Evolutionary conservation across 2,329 filamentous ascomycete genomes (phyloP), one percentile per base, ranked within the genome.

Genomic region (Stemphylium beticola): DNA sequence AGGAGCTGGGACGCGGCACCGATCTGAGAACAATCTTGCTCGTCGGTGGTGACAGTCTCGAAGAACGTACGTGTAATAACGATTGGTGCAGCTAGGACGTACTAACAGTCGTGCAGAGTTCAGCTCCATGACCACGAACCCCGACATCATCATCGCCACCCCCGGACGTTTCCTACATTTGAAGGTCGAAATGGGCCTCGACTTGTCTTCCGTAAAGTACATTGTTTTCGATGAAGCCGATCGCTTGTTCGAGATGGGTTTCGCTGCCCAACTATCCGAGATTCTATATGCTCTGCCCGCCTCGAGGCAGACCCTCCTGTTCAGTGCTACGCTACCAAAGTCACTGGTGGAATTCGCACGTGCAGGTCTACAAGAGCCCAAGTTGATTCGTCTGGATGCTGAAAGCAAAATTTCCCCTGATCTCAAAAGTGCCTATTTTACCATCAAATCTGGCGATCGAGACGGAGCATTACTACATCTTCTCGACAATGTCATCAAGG

Each of bases 191-290:
- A 99, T 99, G 96, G 83, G 83, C 9, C 77, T 99, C 47, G 91
- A 97, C 69, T 79, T 99, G n/a, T 92, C 89, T 0, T 96, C 92
- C 4, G 88, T 99, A 57, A 85, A 87, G 65, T 99, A 99, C 69
- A 91, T 96, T 20, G 95, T 99, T 8, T 99, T 99, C 61, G 95
- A 99, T 73, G 95, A 99, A 76, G 95, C 95, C 1, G 95, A 99
- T 81, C 86, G 95, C 49, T 81, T 99, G 17, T 99, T 99, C 76
- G 95, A 99, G 73, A 97, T 99, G 93, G 96, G 95, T 66, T 99
- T 99, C 73, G 92, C 93, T 4, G 87, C 91, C 3, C 95, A 99
- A 71, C 81, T 99, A 64, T 89, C 90, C 1, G 95, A 99, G 73
- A 98, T 98, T 80, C 79, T 99, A 46, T 87, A 96, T 70, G 90